phyloP scores from a whole-genome alignment of 2,329 filamentous ascomycete species.

The Rhexocercosporidium sp. region DNA sequence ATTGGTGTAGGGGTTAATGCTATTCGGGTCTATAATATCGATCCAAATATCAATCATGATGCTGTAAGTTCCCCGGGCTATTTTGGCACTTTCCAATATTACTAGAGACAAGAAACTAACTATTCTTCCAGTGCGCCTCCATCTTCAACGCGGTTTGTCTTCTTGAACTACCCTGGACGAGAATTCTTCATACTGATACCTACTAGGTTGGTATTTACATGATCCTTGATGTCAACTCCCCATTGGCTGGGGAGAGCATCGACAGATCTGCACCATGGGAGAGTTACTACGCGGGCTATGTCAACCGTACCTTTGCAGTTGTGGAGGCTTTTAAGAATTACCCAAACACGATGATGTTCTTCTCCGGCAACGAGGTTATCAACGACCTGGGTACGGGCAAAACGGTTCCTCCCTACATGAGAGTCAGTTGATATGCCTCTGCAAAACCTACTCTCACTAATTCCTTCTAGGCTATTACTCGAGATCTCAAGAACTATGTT shows the following conservation, averaged over 20 bases:
- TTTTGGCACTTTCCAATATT: background rate
- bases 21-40: constrained; percentile 73
- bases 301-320: constrained; percentile 70
- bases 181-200: constrained; percentile 22
- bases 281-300: constrained; percentile 63
- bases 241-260: constrained; percentile 62
- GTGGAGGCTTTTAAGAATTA: constrained; percentile 71
- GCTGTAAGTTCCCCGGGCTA: constrained; percentile 38
- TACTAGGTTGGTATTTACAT: constrained; percentile 65
- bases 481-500: constrained; percentile 83
- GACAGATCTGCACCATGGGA: constrained; percentile 60
- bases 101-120: background rate
- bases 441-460: constrained; percentile 17
- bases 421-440: constrained; percentile 40
- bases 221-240: constrained; percentile 72
- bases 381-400: constrained; percentile 65
- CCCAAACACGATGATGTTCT: constrained; percentile 73
- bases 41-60: constrained; percentile 69
- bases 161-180: constrained; percentile 31
- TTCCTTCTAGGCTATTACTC: constrained; percentile 67
- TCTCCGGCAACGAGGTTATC: constrained; percentile 81
- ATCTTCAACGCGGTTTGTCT: constrained; percentile 64
- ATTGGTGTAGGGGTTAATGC: constrained; percentile 59
- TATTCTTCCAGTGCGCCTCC: constrained; percentile 55
- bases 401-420: constrained; percentile 70